phyloP scores from a whole-genome alignment of 2,329 filamentous ascomycete genomes.

The Tolypocladium sp. region DNA sequence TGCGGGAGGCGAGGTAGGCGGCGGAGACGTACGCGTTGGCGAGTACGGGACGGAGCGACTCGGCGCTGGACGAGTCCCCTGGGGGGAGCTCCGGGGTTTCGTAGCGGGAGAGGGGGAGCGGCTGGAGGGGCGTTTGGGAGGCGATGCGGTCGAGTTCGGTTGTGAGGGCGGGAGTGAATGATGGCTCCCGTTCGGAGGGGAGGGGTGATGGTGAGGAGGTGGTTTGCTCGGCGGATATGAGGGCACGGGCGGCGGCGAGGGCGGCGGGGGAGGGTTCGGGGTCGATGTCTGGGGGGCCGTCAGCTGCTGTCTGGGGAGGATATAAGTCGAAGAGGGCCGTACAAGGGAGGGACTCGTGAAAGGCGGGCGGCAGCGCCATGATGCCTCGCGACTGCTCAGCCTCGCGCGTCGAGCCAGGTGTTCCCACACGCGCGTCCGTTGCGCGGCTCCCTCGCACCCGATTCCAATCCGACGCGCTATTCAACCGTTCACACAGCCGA shows the following conservation, averaged over 20 bases:
- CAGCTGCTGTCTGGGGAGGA: conserved; percentile 9
- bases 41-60: conserved; percentile 52
- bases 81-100: conserved; percentile 56
- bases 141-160: conserved; percentile 61
- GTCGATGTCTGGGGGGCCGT: conserved; percentile 63
- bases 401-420: neutral
- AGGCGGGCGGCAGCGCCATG: conserved; percentile 24
- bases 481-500: neutral
- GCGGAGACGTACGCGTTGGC: conserved; percentile 40
- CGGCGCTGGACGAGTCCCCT: conserved; percentile 7
- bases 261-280: conserved; percentile 52
- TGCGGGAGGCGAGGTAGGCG: conserved; percentile 42
- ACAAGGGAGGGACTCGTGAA: conserved; percentile 79
- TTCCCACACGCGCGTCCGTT: neutral
- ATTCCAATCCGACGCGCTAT: too few species aligned
- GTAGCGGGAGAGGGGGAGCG: conserved; percentile 71
- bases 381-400: neutral
- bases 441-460: too few species aligned
- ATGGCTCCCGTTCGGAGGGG: conserved; percentile 38
- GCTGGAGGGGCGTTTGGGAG: conserved; percentile 28
- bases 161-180: conserved; percentile 57
- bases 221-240: conserved; percentile 59
- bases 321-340: conserved; percentile 19
- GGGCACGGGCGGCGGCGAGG: conserved; percentile 56
- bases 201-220: conserved; percentile 29